phyloP scores from a whole-genome alignment of 352 stramenopile genomes.

The Thalassiosira livingstoniorum region DNA sequence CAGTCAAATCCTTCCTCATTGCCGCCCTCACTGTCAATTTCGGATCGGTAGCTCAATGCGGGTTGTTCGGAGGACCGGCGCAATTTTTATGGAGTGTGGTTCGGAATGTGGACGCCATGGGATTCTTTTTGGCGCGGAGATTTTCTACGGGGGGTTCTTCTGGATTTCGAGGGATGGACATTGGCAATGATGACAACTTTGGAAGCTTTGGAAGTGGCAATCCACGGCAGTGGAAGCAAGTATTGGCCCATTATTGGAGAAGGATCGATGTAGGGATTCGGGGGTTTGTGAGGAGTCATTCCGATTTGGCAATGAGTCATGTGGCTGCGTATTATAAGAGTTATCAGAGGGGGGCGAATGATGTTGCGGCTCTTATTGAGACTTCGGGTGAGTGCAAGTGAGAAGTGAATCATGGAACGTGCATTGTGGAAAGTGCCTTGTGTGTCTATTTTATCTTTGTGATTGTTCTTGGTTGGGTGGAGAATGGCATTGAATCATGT shows the following conservation, averaged over 20 bases:
- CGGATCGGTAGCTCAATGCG: slow-evolving; percentile 81
- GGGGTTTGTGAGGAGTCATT: slow-evolving; percentile 79
- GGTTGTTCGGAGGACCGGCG: slow-evolving; percentile 76
- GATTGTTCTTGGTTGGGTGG: too few species aligned
- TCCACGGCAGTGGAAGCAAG: slow-evolving; percentile 38
- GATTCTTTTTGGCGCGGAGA: slow-evolving; percentile 39
- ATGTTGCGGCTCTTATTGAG: slow-evolving; percentile 81
- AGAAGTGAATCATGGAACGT: too few species aligned
- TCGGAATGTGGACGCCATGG: slow-evolving; percentile 72
- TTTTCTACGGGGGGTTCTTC: slow-evolving; percentile 23
- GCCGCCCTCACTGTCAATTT: slow-evolving; percentile 73
- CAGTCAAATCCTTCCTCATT: slow-evolving; percentile 76
- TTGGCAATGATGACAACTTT: slow-evolving; percentile 9
- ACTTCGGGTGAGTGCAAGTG: slow-evolving; percentile 65
- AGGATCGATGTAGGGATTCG: slow-evolving; percentile 42
- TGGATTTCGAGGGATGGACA: slow-evolving; percentile 63
- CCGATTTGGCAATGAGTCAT: slow-evolving; percentile 82
- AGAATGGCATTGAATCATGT: too few species aligned
- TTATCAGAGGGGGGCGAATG: slow-evolving; percentile 76
- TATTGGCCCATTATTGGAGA: slow-evolving; percentile 39
- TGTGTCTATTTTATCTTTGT: too few species aligned
- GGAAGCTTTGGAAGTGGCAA: not conserved
- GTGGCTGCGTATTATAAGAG: slow-evolving; percentile 81
- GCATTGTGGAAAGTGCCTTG: too few species aligned
- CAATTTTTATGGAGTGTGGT: slow-evolving; percentile 81